Evolutionary conservation across 768 basidiomycete species (phyloP), one percentile per base, ranked within the genome.

Genomic region (Lentinula aciculospora): DNA sequence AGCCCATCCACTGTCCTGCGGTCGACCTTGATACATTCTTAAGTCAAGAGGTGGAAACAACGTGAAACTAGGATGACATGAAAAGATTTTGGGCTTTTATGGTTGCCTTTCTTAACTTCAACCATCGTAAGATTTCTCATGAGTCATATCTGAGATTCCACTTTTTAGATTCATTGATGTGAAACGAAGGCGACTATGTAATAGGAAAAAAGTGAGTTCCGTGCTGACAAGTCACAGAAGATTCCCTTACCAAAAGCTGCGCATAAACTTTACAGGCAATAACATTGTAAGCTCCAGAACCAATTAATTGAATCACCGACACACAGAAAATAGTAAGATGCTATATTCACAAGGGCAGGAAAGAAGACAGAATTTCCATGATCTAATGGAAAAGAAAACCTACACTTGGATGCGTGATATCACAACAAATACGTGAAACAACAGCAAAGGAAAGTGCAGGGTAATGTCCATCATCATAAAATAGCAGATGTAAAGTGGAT

Each of bases 401-500:
- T 25, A 50, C 47, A 49, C 47, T 29, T 23, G 15, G 21, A 48
- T 46, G 53, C 59, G 12, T 60, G 59, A 58, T 56, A 64, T 63
- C 56, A 54, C 47, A 58, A 61, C 36, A 49, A 63, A 55, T 36
- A 56, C 39, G 58, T 54, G 39, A 49, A 21, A 44, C 42, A 44
- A 53, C 34, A 58, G 57, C 21, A 58, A 57, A 39, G 28, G 54
- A 58, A 60, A 60, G 61, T 59, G 56, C 44, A 45, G 46, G 63
- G 57, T 56, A 61, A 61, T 61, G 68, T 74, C 71, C 71, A 69
- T 39, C 51, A 53, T 67, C 62, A 54, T 67, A 67, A 67, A 67
- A 65, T 64, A 67, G 62, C 61, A 60, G 64, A 64, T 72, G 70
- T 72, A 72, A 72, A 72, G 49, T 55, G 40, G 57, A 60, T 46